A percentile compares a stretch with the other conserved stretches of the same genome.
Conservation (phyloP, 768 basidiomycete species). For the Nidularia pulvinata region DNA sequence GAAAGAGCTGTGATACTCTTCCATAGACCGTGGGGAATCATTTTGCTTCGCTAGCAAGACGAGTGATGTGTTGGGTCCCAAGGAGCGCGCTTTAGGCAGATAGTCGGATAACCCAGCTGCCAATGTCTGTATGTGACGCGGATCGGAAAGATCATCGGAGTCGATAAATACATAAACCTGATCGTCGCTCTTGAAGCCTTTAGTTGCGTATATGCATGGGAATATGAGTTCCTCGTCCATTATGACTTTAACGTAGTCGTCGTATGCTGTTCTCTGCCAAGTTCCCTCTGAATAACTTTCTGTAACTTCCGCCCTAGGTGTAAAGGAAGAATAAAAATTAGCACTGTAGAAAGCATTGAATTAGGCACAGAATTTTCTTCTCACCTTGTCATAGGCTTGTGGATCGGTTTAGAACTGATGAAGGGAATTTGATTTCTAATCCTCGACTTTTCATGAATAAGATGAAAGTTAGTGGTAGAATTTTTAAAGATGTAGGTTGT, state of each 20-base stretch:
- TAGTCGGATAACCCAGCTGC: conserved; percentile 10
- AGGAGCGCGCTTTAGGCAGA: conserved; percentile 11
- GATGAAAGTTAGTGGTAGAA: too few relatives aligned
- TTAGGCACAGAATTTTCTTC: too few relatives aligned
- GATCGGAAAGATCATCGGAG: conserved; percentile 13
- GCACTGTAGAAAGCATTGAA: too few relatives aligned
- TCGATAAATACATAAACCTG: conserved; percentile 15
- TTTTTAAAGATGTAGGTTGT: too few relatives aligned
- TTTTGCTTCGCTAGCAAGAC: conserved; percentile 16
- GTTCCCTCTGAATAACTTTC: conserved; percentile 11
- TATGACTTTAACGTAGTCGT: conserved; percentile 11
- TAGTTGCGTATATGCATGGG: conserved; percentile 17
- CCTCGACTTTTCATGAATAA: too few relatives aligned
- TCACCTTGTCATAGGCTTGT: too few relatives aligned
- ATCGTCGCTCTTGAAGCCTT: conserved; percentile 15
- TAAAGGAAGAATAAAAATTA: not conserved
- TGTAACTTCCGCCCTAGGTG: conserved; percentile 6
- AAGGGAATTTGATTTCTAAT: too few relatives aligned
- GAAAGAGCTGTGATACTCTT: conserved; percentile 13
- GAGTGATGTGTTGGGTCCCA: conserved; percentile 15
- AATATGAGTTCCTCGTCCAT: conserved; percentile 14
- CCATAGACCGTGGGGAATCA: conserved; percentile 9
- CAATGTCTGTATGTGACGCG: conserved; percentile 11
- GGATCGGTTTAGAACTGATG: too few relatives aligned
- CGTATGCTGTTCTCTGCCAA: conserved; percentile 15